phyloP scores from a whole-genome alignment of 1,284 basidiomycete genomes.

The Pseudozyma hubeiensis region DNA sequence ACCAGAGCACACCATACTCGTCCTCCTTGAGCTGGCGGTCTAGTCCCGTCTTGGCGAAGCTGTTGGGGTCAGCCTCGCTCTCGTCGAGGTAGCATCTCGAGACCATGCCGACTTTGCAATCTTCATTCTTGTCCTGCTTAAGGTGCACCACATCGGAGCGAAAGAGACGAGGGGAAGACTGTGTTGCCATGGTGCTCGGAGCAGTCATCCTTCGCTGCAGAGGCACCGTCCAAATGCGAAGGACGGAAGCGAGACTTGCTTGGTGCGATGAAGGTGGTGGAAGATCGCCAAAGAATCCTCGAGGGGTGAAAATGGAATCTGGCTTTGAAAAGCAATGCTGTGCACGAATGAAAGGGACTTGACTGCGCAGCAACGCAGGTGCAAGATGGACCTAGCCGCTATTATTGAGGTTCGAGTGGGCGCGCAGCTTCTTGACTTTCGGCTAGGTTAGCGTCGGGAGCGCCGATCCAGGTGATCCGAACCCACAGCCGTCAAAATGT shows the following conservation, averaged over 20 bases:
- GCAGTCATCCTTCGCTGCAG: not conserved
- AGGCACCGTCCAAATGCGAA: not conserved
- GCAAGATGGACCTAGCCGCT: not conserved
- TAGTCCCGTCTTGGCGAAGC: conserved; percentile 68
- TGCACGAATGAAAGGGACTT: not conserved
- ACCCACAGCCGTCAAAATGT: not conserved
- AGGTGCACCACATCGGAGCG: conserved; percentile 34
- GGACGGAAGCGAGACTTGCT: no score
- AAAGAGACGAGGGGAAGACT: conserved; percentile 21
- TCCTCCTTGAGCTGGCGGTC: conserved; percentile 80
- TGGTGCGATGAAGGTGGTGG: no score
- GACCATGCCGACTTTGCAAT: conserved; percentile 47
- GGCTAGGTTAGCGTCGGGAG: not conserved
- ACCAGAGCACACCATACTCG: conserved; percentile 84
- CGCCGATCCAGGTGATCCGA: not conserved
- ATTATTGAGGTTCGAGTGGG: conserved; percentile 1
- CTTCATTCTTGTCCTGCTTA: conserved; percentile 28
- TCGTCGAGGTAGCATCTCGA: conserved; percentile 50
- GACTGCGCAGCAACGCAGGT: not conserved
- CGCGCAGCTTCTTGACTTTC: not conserved
- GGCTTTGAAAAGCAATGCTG: no score
- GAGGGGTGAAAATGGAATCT: no score
- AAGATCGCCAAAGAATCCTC: no score
- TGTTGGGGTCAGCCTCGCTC: conserved; percentile 18
- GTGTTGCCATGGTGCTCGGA: conserved; percentile 3